phyloP scores from a whole-genome alignment of 2,329 filamentous ascomycete species.

The Thielaviopsis musarum region DNA sequence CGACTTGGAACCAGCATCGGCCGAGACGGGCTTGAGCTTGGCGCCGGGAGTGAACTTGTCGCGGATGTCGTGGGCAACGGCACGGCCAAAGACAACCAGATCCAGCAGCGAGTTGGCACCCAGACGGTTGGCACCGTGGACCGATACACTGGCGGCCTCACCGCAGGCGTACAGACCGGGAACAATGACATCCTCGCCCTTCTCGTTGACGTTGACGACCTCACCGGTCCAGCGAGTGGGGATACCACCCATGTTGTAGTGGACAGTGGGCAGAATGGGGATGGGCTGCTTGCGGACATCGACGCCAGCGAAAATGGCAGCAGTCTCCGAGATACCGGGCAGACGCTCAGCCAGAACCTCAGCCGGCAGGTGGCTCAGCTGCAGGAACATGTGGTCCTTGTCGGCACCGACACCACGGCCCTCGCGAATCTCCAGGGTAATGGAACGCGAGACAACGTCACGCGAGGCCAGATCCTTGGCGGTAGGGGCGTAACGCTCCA shows the following conservation, averaged over 20 bases:
- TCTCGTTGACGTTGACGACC: slow-evolving; percentile 73
- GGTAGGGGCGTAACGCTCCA: slow-evolving; percentile 95
- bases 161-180: slow-evolving; percentile 91
- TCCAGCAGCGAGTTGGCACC: slow-evolving; percentile 97
- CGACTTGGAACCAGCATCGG: slow-evolving; percentile 76
- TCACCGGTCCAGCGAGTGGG: slow-evolving; percentile 95
- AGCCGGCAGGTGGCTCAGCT: slow-evolving; percentile 84
- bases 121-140: slow-evolving; percentile 94
- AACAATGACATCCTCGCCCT: slow-evolving; percentile 82
- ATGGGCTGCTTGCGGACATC: slow-evolving; percentile 96
- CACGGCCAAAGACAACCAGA: slow-evolving; percentile 92
- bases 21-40: slow-evolving; percentile 60
- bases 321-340: slow-evolving; percentile 96
- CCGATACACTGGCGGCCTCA: slow-evolving; percentile 93
- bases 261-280: slow-evolving; percentile 85
- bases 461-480: slow-evolving; percentile 94
- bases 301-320: slow-evolving; percentile 90
- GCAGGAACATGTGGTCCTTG: slow-evolving; percentile 97
- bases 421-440: slow-evolving; percentile 96
- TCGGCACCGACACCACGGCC: slow-evolving; percentile 92
- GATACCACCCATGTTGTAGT: slow-evolving; percentile 99
- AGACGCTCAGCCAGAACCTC: slow-evolving; percentile 92
- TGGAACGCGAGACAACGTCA: slow-evolving; percentile 91
- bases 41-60: slow-evolving; percentile 79
- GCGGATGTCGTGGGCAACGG: slow-evolving; percentile 90